Evolutionary conservation across 257 asterid genomes (phyloP).

Genomic region (Ocimum tenuiflorum): DNA sequence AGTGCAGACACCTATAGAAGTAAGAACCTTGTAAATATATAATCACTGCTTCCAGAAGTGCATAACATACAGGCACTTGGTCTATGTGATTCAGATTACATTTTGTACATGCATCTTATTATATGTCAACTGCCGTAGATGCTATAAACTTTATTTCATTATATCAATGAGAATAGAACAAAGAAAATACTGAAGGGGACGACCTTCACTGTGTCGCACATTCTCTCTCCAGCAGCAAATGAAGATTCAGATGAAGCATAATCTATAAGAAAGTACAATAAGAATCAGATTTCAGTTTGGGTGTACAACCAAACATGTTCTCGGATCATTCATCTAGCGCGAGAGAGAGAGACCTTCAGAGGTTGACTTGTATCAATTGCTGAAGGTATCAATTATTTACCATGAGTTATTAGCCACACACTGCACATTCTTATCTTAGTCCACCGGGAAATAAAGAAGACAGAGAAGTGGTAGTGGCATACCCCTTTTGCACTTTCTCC

Average conservation of each 20-base stretch:
- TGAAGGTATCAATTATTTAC: conserved; percentile 25
- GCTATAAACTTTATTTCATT: conserved; percentile 10
- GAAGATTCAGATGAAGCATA: conserved; percentile 56
- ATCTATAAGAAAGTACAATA: conserved; percentile 37
- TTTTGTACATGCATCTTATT: conserved; percentile 15
- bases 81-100: background rate
- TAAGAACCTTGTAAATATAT: conserved; percentile 10
- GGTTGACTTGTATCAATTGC: conserved; percentile 57
- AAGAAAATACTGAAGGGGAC: conserved; percentile 20
- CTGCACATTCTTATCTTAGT: background rate
- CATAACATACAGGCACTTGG: background rate
- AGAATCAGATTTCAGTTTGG: conserved; percentile 15
- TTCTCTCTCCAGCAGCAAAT: conserved; percentile 68
- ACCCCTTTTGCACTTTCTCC: conserved; percentile 99
- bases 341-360: conserved; percentile 45
- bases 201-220: conserved; percentile 90
- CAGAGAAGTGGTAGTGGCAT: background rate
- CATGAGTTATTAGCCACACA: conserved; percentile 10
- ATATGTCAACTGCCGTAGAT: conserved; percentile 2
- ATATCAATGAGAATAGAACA: background rate
- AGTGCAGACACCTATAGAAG: conserved; percentile 66
- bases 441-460: background rate
- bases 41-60: background rate
- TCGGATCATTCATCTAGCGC: background rate
- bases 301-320: background rate